Percentiles rank a stretch among this genome's conserved stretches.
These are phyloP conservation scores for Russula sp. DNA, from an alignment of 768 basidiomycete genomes.

Conservation along the genomic window DNA sequence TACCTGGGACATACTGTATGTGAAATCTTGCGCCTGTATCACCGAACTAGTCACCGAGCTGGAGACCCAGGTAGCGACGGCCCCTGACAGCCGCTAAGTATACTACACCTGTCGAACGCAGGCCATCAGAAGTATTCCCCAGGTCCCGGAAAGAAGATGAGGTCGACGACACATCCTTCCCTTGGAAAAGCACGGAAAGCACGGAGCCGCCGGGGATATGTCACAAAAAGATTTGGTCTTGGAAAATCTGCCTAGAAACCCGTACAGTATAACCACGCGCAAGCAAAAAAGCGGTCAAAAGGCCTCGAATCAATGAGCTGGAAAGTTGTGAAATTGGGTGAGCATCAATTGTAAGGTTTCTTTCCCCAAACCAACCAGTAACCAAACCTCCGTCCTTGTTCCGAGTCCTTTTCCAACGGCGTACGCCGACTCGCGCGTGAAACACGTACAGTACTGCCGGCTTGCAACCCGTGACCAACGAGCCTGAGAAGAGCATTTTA, in stretches of 20 bases:
- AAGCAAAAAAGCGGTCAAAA: not conserved
- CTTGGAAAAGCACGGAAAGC: not conserved
- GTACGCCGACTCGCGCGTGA: not conserved
- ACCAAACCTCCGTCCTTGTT: too few species aligned
- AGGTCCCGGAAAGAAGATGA: not conserved
- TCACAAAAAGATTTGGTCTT: not conserved
- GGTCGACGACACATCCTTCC: not conserved
- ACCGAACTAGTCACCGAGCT: not conserved
- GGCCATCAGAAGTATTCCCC: conserved; percentile 3
- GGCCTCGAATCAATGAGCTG: too few species aligned
- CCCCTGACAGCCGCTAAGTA: conserved; percentile 13
- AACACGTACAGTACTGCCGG: too few species aligned
- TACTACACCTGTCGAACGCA: not conserved
- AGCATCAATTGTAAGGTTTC: too few species aligned
- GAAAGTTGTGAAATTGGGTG: too few species aligned
- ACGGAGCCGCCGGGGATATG: not conserved
- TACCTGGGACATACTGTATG: not conserved
- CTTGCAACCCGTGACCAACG: not conserved
- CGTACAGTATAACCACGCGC: not conserved
- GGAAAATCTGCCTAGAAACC: conserved; percentile 13
- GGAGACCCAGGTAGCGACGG: conserved; percentile 17
- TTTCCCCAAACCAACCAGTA: too few species aligned
- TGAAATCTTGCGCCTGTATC: not conserved
- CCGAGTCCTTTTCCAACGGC: not conserved
- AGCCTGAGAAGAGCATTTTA: not conserved